Conservation (phyloP, 306 rosid species). For the Elaeagnus macrophylla region DNA sequence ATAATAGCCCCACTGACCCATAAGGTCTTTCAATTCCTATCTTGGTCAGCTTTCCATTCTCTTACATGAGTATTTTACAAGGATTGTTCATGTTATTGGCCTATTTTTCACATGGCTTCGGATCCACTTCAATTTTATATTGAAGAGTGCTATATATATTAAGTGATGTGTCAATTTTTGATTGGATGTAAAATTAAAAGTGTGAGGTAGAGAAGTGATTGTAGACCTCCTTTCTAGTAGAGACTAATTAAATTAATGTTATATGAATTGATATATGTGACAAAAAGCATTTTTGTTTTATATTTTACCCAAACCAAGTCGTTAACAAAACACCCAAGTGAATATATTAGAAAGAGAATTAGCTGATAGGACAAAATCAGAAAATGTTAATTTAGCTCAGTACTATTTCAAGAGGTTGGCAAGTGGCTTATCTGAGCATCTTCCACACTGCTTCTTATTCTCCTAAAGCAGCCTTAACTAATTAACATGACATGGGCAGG, state of each 20-base stretch:
- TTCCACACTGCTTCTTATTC: constrained; percentile 18
- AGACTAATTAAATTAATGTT: too few relatives aligned
- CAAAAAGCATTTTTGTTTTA: too few relatives aligned
- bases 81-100: constrained; percentile 44
- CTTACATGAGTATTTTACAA: constrained; percentile 42
- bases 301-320: too few relatives aligned
- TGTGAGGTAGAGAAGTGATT: too few relatives aligned
- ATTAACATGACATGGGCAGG: constrained; percentile 16
- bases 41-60: constrained; percentile 10
- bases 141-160: constrained; percentile 6
- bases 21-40: constrained; percentile 21
- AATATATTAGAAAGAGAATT: background rate
- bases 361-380: constrained; percentile 22
- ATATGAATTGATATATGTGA: too few relatives aligned
- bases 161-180: too few relatives aligned
- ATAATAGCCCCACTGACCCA: constrained; percentile 24
- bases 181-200: too few relatives aligned
- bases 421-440: constrained; percentile 17
- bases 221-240: too few relatives aligned
- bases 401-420: constrained; percentile 19
- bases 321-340: constrained; percentile 35
- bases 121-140: constrained; percentile 32
- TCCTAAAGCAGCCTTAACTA: constrained; percentile 17
- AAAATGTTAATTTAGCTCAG: background rate
- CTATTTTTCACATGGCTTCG: constrained; percentile 53